phyloP scores from a whole-genome alignment of 1,284 basidiomycete genomes.

The Apiotrichum sp. region DNA sequence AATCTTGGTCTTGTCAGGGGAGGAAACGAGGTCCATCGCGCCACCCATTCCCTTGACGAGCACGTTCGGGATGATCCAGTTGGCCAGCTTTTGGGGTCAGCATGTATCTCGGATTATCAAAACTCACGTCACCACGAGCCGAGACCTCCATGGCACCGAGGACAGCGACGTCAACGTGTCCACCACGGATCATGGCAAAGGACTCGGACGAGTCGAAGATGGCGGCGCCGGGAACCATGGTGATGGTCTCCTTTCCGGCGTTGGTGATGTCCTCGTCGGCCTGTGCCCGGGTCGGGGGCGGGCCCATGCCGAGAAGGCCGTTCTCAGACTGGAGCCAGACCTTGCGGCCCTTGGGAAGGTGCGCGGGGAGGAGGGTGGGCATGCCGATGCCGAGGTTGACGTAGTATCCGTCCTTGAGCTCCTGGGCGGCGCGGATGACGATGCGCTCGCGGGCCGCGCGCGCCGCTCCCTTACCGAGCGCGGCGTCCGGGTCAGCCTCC shows the following conservation, averaged over 20 bases:
- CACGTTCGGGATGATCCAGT: slow-evolving; percentile 93
- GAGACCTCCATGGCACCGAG: slow-evolving; percentile 73
- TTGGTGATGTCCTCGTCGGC: slow-evolving; percentile 84
- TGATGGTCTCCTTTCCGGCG: slow-evolving; percentile 88
- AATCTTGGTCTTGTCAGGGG: slow-evolving; percentile 55
- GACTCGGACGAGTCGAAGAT: slow-evolving; percentile 86
- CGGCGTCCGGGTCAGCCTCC: slow-evolving; percentile 45
- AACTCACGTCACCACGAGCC: slow-evolving; percentile 54
- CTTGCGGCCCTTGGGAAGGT: slow-evolving; percentile 63
- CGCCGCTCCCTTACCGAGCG: slow-evolving; percentile 52
- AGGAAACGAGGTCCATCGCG: slow-evolving; percentile 59
- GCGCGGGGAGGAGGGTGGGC: slow-evolving; percentile 81
- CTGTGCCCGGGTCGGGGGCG: slow-evolving; percentile 73
- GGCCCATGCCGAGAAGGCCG: slow-evolving; percentile 86
- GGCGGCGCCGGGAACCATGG: slow-evolving; percentile 78
- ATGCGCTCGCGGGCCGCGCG: slow-evolving; percentile 58
- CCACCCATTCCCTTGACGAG: slow-evolving; percentile 85
- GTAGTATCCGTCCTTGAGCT: slow-evolving; percentile 80
- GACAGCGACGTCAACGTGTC: slow-evolving; percentile 86
- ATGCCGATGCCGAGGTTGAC: slow-evolving; percentile 68
- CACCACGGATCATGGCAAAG: slow-evolving; percentile 90
- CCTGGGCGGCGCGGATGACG: slow-evolving; percentile 67
- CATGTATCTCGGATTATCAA: too few relatives aligned
- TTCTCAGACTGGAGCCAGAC: slow-evolving; percentile 92
- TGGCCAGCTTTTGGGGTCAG: slow-evolving; percentile 57